phyloP scores from a whole-genome alignment of 1,284 basidiomycete genomes.

The Cutaneotrichosporon sp. region DNA sequence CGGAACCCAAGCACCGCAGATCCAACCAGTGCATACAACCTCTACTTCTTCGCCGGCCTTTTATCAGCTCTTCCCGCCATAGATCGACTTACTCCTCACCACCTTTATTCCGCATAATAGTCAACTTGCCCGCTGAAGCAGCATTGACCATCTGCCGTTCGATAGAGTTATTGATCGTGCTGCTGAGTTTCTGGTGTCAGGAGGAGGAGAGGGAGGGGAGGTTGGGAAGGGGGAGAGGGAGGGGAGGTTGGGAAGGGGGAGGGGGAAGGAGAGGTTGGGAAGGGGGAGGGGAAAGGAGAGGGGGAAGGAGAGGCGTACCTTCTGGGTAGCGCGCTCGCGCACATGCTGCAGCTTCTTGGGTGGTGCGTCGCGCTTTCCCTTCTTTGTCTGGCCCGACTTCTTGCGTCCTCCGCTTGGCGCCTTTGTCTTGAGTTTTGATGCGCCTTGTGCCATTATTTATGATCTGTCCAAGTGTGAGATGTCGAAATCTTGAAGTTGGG shows the following conservation, averaged over 20 bases:
- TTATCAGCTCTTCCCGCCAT: neutral
- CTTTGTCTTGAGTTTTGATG: constrained; percentile 41
- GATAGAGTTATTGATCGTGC: constrained; percentile 84
- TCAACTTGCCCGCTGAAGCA: constrained; percentile 73
- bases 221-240: too few species aligned
- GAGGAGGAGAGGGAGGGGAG: too few species aligned
- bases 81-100: constrained; percentile 28
- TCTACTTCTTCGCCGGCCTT: constrained; percentile 3
- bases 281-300: too few species aligned
- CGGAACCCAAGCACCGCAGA: neutral
- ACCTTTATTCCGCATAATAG: constrained; percentile 66
- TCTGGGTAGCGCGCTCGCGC: constrained; percentile 36
- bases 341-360: constrained; percentile 45
- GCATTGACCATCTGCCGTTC: constrained; percentile 83
- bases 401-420: constrained; percentile 41
- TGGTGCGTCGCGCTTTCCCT: constrained; percentile 45
- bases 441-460: constrained; percentile 50
- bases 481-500: constrained; percentile 13
- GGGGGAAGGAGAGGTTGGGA: too few species aligned
- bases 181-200: constrained; percentile 65
- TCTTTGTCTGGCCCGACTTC: constrained; percentile 41
- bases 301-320: constrained; percentile 32
- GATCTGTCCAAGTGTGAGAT: neutral
- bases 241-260: too few species aligned
- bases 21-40: neutral